A percentile compares a stretch with the other conserved stretches of the same genome.
phyloP scores from a whole-genome alignment of 495 filamentous ascomycete genomes.

The Thermochaetoides thermophila region DNA sequence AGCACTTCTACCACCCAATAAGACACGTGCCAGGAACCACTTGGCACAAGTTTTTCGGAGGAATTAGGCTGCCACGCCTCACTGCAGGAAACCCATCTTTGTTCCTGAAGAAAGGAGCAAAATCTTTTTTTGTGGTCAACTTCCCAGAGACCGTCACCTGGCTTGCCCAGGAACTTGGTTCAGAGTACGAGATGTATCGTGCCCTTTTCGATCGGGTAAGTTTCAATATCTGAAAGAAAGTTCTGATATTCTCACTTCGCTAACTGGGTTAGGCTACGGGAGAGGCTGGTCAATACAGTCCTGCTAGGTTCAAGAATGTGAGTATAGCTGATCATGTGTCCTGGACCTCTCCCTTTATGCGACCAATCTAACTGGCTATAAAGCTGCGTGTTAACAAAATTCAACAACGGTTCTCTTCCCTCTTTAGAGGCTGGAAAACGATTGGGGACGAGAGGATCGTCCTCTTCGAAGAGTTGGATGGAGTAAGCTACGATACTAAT shows the following conservation, averaged over 20 bases:
- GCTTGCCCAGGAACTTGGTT: background rate
- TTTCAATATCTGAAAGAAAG: background rate
- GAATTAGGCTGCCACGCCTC: background rate
- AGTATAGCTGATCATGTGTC: no score
- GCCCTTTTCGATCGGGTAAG: slow-evolving; percentile 3
- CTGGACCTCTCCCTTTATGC: no score
- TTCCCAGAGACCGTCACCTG: slow-evolving; percentile 5
- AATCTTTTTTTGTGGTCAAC: background rate
- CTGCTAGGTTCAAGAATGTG: no score
- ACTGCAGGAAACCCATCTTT: slow-evolving; percentile 1
- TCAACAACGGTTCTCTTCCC: background rate
- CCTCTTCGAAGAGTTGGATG: slow-evolving; percentile 1
- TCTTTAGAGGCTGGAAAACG: slow-evolving; percentile 3
- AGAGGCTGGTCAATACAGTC: no score
- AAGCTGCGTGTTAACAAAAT: no score
- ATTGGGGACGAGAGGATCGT: background rate
- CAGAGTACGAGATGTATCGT: slow-evolving; percentile 2
- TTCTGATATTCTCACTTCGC: background rate
- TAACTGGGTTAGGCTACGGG: background rate
- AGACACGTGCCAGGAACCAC: slow-evolving; percentile 8
- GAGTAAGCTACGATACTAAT: background rate
- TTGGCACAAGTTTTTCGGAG: slow-evolving; percentile 12
- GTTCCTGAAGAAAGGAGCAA: slow-evolving; percentile 1
- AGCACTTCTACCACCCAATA: slow-evolving; percentile 2
- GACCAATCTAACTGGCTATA: no score